These are phyloP conservation scores for Prototheca cutis DNA, from an alignment of 163 green algal genomes.

Conservation along the genomic window DNA sequence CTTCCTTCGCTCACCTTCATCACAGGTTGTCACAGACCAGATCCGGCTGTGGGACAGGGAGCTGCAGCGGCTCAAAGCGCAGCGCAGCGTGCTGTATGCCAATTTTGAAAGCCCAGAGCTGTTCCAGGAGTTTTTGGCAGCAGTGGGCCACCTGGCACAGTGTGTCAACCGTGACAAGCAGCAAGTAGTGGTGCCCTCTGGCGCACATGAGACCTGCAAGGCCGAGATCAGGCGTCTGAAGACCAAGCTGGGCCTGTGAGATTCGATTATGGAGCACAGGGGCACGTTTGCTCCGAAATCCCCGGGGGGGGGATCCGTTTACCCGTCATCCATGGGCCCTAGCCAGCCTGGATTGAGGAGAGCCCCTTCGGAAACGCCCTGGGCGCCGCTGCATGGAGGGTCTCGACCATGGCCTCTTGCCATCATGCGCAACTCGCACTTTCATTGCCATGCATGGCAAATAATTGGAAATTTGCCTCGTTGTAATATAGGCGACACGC, in stretches of 20 bases:
- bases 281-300: neutral
- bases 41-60: slow-evolving; percentile 76
- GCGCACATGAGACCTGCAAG: slow-evolving; percentile 29
- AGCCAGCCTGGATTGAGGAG: too few relatives aligned
- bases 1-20: neutral
- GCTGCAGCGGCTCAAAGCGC: slow-evolving; percentile 41
- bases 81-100: slow-evolving; percentile 46
- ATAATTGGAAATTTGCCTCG: too few relatives aligned
- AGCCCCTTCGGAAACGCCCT: too few relatives aligned
- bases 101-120: slow-evolving; percentile 50
- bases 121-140: slow-evolving; percentile 26
- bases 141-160: slow-evolving; percentile 23
- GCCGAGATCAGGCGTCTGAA: slow-evolving; percentile 39
- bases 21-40: slow-evolving; percentile 64
- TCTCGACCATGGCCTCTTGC: too few relatives aligned
- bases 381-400: too few relatives aligned
- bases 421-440: too few relatives aligned
- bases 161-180: slow-evolving; percentile 21
- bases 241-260: slow-evolving; percentile 18
- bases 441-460: too few relatives aligned
- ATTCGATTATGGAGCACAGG: neutral
- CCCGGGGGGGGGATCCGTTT: neutral
- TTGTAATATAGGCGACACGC: too few relatives aligned
- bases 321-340: too few relatives aligned
- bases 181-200: slow-evolving; percentile 21